Base-by-base conservation (phyloP, 257 asterid genomes). In the Cordia subcordata region DNA sequence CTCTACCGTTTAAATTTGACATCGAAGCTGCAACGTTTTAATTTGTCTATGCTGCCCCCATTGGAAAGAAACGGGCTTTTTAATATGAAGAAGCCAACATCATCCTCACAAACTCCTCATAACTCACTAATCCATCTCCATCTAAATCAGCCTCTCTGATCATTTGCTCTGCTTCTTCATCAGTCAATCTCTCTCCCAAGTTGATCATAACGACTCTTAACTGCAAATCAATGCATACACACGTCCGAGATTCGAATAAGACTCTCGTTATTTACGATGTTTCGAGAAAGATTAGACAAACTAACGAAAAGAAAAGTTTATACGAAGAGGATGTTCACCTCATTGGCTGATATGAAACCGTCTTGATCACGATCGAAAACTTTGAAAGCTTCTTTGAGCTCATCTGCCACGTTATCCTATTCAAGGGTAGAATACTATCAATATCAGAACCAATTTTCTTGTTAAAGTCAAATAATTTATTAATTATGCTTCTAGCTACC, bases 351-450 rank as follows among this genome's bases (percentile, higher is more conserved):
- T 67, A 88, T 88, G 79, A 82, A 85, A 22, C 96, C 96, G 69
- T 88, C 96, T 73, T 85, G 96, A 68, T 88, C 94, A 46, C 87
- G 66, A 47, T 88, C 96, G 55, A 88, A 88, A 8, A 88, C 96
- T 70, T 81, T 82, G 78, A 88, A 88, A 45, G 92, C 94, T 75
- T 85, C 96, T 64, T 81, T 82, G 27, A 85, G 64, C 65, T 88
- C 96, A n/a, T 82, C 94, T 3, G 81, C 64, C 13, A 69, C 82
- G 62, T 79, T 81, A 53, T 87, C 92, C 94, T 82, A 40, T 40
- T 23, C 22, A 56, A 63, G 17, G 20, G 54, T 40, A 53, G 45
- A 40, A 3, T 17, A n/a, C 37, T 11, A 20, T 18, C 13, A 22
- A 0, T 40, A 1, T 19, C 20, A 1, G n/a, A 13, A 58, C 9